phyloP scores from a whole-genome alignment of 2,329 filamentous ascomycete species.

The Zymoseptoria pseudotritici region DNA sequence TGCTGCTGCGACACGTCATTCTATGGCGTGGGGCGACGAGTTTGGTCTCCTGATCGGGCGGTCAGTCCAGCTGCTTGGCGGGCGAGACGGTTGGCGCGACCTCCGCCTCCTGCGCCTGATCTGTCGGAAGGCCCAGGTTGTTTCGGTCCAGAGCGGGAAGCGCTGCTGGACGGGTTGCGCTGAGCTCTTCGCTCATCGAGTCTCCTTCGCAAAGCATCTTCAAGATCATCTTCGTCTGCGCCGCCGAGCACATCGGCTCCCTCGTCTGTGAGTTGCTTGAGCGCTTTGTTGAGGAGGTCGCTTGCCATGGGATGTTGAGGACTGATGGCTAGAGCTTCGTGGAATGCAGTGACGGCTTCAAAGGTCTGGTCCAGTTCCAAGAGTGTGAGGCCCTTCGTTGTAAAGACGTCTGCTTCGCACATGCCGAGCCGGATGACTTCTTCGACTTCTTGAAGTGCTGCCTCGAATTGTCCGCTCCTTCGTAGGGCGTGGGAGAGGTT shows the following conservation, averaged over 20 bases:
- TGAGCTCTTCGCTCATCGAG: constrained; percentile 2
- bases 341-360: constrained; percentile 73
- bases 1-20: neutral
- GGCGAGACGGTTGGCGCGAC: neutral
- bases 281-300: constrained; percentile 65
- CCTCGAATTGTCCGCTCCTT: constrained; percentile 58
- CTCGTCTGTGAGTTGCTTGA: constrained; percentile 52
- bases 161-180: neutral
- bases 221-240: constrained; percentile 33
- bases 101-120: too few species aligned
- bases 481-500: constrained; percentile 87
- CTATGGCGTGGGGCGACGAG: neutral
- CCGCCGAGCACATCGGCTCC: constrained; percentile 38
- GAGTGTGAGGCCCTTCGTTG: constrained; percentile 74
- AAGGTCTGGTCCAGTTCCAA: constrained; percentile 68
- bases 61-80: neutral
- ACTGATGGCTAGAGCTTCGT: constrained; percentile 72
- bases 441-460: constrained; percentile 75
- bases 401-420: constrained; percentile 71
- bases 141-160: neutral
- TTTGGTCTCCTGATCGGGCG: neutral
- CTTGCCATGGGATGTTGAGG: constrained; percentile 77
- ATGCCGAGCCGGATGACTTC: constrained; percentile 72
- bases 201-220: constrained; percentile 15
- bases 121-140: too few species aligned